These are phyloP conservation scores for Magnaporthiopsis poae DNA, from an alignment of 2,329 filamentous ascomycete species.

Conservation along the genomic window DNA sequence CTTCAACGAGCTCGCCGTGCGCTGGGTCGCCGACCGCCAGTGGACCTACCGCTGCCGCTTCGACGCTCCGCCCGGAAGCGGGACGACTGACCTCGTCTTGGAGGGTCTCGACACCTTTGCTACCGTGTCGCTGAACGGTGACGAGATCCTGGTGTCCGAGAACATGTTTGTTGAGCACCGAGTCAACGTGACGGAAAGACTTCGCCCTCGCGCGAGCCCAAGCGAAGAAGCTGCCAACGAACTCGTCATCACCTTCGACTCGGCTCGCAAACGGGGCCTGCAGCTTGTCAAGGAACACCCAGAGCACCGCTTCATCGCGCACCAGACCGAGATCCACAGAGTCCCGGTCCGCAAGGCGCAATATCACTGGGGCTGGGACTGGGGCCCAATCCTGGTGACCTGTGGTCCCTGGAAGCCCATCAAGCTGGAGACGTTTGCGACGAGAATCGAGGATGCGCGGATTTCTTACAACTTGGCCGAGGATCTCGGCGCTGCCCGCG, in stretches of 20 bases:
- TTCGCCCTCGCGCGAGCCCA: not conserved
- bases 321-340: slow-evolving; percentile 11
- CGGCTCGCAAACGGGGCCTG: slow-evolving; percentile 26
- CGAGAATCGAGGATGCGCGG: slow-evolving; percentile 33
- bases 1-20: slow-evolving; percentile 48
- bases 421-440: slow-evolving; percentile 52
- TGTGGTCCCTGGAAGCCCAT: slow-evolving; percentile 59
- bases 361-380: slow-evolving; percentile 65
- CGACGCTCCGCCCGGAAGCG: slow-evolving; percentile 12
- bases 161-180: slow-evolving; percentile 57
- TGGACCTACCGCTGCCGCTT: slow-evolving; percentile 46
- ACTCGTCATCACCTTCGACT: slow-evolving; percentile 48
- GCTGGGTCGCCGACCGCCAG: slow-evolving; percentile 53
- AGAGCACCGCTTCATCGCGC: slow-evolving; percentile 10
- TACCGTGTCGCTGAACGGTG: slow-evolving; percentile 44
- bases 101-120: slow-evolving; percentile 57
- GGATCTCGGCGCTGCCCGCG: not conserved
- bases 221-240: slow-evolving; percentile 25
- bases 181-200: slow-evolving; percentile 33
- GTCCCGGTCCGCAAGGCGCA: slow-evolving; percentile 52
- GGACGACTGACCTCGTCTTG: slow-evolving; percentile 42
- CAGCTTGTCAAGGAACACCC: slow-evolving; percentile 14
- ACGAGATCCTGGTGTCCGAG: slow-evolving; percentile 42
- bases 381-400: slow-evolving; percentile 55
- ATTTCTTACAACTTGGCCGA: not conserved